Evolutionary conservation across 2,329 filamentous ascomycete genomes (phyloP), one percentile per base, ranked within the genome.

Genomic region (Colletotrichum siamense): DNA sequence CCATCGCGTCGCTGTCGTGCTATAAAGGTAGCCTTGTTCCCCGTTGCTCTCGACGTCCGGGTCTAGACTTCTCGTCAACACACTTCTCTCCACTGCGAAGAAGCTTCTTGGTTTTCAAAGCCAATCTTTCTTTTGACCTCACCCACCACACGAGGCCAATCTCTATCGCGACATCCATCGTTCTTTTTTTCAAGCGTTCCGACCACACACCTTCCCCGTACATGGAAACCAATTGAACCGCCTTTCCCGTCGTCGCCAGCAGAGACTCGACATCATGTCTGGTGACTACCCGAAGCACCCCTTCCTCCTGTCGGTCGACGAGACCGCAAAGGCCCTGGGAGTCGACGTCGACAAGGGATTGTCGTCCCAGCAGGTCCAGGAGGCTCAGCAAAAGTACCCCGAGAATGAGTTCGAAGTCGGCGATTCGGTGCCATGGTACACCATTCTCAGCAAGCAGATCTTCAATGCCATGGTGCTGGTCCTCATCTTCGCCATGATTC

Each of bases 381-480:
- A 91, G 72, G 87, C 93, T 28, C 89, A 92, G 72, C 84, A 89
- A 26, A 87, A 90, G 75, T 92, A 93, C 81, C 93, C 93, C 66
- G 87, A 84, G 22, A 96, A 96, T 85, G 93, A 95, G 81, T 88
- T 96, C 24, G 91, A 95, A 61, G 91, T 95, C 24, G 92, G 89
- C 24, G 92, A 90, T 32, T 91, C 91, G 32, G 92, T 96, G 64
- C 91, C 90, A 81, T 89, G 92, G 94, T 88, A 92, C 80, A 96
- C 93, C 80, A 95, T 96, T 57, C 86, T 96, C 63, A 86, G 94
- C 74, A 93, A 93, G 80, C 94, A 96, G 83, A 84, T 95, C 26
- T 91, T 92, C 82, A 96, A 96, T 87, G 94, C 94, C 74, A 95
- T 95, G 94, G 94, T 94, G 73, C 84, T 95, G 80, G 93, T 95